These are phyloP conservation scores for Blechomonas ayalai DNA, from an alignment of 208 protist species.

Conservation along the genomic window DNA sequence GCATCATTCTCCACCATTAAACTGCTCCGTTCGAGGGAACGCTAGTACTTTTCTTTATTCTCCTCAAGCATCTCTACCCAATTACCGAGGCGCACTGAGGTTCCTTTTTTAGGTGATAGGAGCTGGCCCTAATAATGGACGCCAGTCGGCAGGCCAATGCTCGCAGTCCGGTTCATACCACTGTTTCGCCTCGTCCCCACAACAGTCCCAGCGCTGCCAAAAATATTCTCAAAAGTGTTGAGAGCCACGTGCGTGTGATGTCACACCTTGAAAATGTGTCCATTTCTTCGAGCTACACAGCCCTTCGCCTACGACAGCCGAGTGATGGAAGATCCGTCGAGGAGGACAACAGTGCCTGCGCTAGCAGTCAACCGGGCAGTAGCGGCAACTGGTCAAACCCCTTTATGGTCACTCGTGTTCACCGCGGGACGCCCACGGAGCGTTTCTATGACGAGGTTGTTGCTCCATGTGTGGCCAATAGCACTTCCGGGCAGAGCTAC, in stretches of 20 bases:
- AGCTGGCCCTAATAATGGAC: too few species aligned
- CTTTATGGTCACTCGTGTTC: slow-evolving; percentile 71
- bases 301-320: slow-evolving; percentile 45
- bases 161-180: slow-evolving; percentile 7
- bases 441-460: slow-evolving; percentile 78
- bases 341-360: neutral
- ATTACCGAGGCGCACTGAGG: too few species aligned
- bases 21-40: too few species aligned
- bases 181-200: neutral
- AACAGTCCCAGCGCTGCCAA: slow-evolving; percentile 21
- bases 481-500: slow-evolving; percentile 74
- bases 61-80: too few species aligned
- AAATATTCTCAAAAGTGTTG: slow-evolving; percentile 74
- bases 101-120: too few species aligned
- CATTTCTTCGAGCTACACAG: slow-evolving; percentile 63
- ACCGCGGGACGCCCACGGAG: slow-evolving; percentile 47
- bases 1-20: too few species aligned
- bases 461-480: slow-evolving; percentile 74
- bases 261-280: slow-evolving; percentile 63
- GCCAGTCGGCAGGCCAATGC: slow-evolving; percentile 2
- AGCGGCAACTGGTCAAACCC: slow-evolving; percentile 38
- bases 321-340: slow-evolving; percentile 2
- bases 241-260: slow-evolving; percentile 79
- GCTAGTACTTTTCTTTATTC: too few species aligned
- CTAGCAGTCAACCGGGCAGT: slow-evolving; percentile 2